phyloP scores from a whole-genome alignment of 306 rosid species.

The Cicer pinnatifidum region DNA sequence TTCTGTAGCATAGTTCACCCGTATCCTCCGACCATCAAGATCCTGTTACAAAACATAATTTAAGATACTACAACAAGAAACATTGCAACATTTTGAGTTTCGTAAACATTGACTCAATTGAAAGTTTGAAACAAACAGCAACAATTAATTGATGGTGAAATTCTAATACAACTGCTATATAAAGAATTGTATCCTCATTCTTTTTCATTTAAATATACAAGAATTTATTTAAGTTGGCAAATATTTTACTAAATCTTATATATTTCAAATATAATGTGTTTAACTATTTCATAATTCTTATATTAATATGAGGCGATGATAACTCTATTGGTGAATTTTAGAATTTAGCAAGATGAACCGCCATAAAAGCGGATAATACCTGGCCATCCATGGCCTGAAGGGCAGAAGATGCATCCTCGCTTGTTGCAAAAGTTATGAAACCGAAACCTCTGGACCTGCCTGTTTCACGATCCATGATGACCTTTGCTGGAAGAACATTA shows the following conservation, averaged over 20 bases:
- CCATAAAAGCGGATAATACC: constrained; percentile 45
- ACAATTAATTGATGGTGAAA: neutral
- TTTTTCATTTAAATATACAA: too few relatives aligned
- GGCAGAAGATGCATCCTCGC: constrained; percentile 60
- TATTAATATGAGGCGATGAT: neutral
- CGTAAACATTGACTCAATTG: constrained; percentile 10
- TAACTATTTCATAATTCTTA: constrained; percentile 19
- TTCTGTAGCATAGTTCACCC: constrained; percentile 57
- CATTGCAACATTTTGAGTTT: neutral
- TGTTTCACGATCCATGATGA: constrained; percentile 54
- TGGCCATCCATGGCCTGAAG: constrained; percentile 58
- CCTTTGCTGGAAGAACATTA: constrained; percentile 49
- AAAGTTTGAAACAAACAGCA: neutral
- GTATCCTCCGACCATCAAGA: constrained; percentile 55
- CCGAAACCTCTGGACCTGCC: constrained; percentile 62
- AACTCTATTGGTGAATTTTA: constrained; percentile 21
- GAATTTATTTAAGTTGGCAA: too few relatives aligned
- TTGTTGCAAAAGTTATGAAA: constrained; percentile 51
- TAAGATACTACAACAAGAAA: constrained; percentile 38
- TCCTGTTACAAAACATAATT: constrained; percentile 46
- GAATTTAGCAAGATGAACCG: constrained; percentile 13
- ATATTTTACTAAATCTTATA: too few relatives aligned
- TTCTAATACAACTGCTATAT: neutral
- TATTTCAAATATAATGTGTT: neutral
- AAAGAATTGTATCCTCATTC: too few relatives aligned